These are phyloP conservation scores for Coriolopsis trogii DNA, from an alignment of 1,284 basidiomycete species.

Conservation along the genomic window DNA sequence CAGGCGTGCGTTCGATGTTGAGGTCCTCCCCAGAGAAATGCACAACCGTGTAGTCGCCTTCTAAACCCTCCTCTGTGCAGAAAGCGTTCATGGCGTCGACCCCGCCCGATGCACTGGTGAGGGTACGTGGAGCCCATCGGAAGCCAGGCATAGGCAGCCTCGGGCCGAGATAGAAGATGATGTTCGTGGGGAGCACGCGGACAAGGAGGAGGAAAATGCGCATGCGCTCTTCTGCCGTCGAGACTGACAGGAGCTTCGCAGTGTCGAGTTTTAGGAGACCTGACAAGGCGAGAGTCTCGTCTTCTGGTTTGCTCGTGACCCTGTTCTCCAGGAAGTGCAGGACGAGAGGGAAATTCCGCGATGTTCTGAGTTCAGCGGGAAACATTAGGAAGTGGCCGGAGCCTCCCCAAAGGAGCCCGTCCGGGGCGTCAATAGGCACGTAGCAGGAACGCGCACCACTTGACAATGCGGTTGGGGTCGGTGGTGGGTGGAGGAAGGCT, in stretches of 20 bases:
- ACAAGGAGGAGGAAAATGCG: background rate
- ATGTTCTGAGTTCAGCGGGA: background rate
- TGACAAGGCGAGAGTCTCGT: constrained; percentile 17
- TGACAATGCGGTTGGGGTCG: background rate
- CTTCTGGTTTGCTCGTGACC: constrained; percentile 14
- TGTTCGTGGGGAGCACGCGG: background rate
- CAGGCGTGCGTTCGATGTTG: too few relatives aligned
- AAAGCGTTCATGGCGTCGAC: too few relatives aligned
- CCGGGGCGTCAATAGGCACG: too few relatives aligned
- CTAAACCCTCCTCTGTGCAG: too few relatives aligned
- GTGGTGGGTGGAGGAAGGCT: background rate
- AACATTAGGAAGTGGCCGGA: too few relatives aligned
- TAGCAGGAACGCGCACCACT: background rate
- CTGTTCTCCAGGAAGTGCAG: constrained; percentile 3
- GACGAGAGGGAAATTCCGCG: background rate
- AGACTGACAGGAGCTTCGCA: constrained; percentile 3
- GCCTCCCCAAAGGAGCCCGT: too few relatives aligned
- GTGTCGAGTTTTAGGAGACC: constrained; percentile 9
- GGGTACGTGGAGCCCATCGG: constrained; percentile 2
- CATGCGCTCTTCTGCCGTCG: constrained; percentile 1
- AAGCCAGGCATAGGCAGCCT: background rate
- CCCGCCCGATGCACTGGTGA: too few relatives aligned
- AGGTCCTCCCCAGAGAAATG: too few relatives aligned
- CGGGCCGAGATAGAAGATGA: background rate
- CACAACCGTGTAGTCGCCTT: too few relatives aligned